A percentile compares a stretch with the other conserved stretches of the same genome.
Conservation (phyloP, 192 early-diverging fungal genomes). For the Coemansia sp. region DNA sequence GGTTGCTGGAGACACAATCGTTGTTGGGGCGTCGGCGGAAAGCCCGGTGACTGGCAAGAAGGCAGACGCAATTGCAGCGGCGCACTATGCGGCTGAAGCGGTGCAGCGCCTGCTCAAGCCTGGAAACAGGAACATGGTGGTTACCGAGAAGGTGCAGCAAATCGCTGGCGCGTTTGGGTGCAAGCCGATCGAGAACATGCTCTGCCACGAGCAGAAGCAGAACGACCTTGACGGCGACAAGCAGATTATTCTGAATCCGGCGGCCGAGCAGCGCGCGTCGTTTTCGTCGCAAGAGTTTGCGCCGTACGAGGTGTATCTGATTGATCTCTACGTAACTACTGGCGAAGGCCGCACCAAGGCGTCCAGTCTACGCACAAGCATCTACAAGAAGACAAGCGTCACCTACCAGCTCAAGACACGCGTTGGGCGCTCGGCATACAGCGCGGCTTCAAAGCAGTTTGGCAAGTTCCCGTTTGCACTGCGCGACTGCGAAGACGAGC, state of each 20-base stretch:
- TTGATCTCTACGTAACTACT: constrained; percentile 87
- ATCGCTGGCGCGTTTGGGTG: constrained; percentile 79
- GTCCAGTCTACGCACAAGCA: constrained; percentile 75
- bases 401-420: constrained; percentile 88
- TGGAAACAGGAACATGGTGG: constrained; percentile 67
- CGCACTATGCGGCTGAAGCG: constrained; percentile 82
- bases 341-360: constrained; percentile 85
- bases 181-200: constrained; percentile 91
- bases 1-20: constrained; percentile 77
- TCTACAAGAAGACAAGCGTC: constrained; percentile 86
- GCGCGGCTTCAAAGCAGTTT: constrained; percentile 75
- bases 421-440: constrained; percentile 71
- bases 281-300: constrained; percentile 70
- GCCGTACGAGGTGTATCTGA: constrained; percentile 81
- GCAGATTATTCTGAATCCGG: constrained; percentile 91
- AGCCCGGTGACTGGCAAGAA: constrained; percentile 69
- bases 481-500: constrained; percentile 84
- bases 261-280: constrained; percentile 70
- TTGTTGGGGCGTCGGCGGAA: constrained; percentile 77
- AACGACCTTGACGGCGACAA: constrained; percentile 91
- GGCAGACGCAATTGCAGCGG: constrained; percentile 88
- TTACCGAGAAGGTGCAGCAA: constrained; percentile 77
- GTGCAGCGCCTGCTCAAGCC: constrained; percentile 85
- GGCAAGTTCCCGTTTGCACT: constrained; percentile 89
- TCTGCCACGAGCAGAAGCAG: constrained; percentile 83